phyloP scores from a whole-genome alignment of 768 basidiomycete genomes.

The Mrakia blollopis region DNA sequence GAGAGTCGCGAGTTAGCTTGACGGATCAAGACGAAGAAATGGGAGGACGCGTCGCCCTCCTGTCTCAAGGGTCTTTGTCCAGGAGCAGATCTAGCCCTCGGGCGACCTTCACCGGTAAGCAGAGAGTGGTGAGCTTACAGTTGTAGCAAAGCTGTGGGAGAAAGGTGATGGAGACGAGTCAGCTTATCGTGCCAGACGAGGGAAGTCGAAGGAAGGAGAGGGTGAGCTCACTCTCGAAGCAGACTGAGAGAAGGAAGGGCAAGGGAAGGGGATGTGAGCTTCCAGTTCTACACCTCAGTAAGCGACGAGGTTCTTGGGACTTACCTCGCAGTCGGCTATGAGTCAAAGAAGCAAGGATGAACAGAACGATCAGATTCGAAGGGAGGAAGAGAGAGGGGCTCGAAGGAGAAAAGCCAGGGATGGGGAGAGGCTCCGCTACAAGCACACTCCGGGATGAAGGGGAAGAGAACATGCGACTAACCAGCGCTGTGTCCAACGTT shows the following conservation, averaged over 20 bases:
- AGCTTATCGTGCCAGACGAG: not conserved
- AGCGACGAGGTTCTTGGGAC: not conserved
- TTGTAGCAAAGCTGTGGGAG: not conserved
- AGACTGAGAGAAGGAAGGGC: not conserved
- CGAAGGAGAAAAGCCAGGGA: not conserved
- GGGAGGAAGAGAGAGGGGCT: not conserved
- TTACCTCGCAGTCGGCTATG: slow-evolving; percentile 15
- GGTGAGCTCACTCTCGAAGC: not conserved
- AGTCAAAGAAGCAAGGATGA: not conserved
- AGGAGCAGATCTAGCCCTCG: no score
- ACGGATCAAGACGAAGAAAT: not conserved
- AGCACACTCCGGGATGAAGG: not conserved
- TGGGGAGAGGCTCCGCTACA: no score
- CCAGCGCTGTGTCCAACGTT: slow-evolving; percentile 9
- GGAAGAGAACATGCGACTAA: not conserved
- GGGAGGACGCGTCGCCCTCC: not conserved
- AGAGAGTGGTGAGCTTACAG: no score
- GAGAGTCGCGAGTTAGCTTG: not conserved
- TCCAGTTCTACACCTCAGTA: no score
- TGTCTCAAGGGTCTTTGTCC: no score
- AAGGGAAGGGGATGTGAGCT: not conserved
- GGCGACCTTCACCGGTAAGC: no score
- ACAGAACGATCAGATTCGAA: not conserved
- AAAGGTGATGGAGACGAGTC: not conserved
- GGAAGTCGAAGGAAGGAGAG: not conserved